Evolutionary conservation across 169 alveolate species (phyloP), one percentile per base, ranked within the genome.

Genomic region (Theileria sp.): DNA sequence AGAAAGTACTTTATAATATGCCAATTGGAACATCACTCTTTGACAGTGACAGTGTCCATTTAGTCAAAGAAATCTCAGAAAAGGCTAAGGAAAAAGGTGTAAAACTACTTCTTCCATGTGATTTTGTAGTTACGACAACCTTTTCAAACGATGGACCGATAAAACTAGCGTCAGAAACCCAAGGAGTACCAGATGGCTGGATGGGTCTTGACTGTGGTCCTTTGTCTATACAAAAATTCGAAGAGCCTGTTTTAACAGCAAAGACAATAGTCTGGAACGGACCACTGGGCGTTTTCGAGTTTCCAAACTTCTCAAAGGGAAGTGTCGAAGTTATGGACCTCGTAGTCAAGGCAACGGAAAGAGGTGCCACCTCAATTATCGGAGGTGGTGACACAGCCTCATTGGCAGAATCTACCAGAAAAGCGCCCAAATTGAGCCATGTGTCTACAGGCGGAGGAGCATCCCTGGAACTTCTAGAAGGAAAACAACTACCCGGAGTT

Each of bases 391-490:
- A 98, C 80, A 96, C 99, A 15, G 98, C 98, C 19, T 88, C 97
- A 26, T 88, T 96, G 32, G 97, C 97, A 0, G 95, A 94, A 81
- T 86, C 87, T 49, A 88, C 93, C 49, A 96, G 95, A 50, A 88
- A 92, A 36, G 92, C 94, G 44, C 75, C 86, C 34, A 81, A 92
- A 79, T 93, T 98, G 80, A 95, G 98, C 60, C 99, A 97, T 76
- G 98, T 98, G 21, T 94, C 98, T 71, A 98, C 99, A 10, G 99
- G 99, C 15, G 99, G 99, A 23, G 99, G 99, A 17, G 99, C 99
- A 7, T 96, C 99, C 4, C 92, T 98, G 30, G 99, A 97, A 86
- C 93, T 98, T 1, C 90, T 98, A 65, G 99, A 98, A 87, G 99
- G 99, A 72, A 97, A 97, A 82, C 95, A 87, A 70, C 95, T 97